These are phyloP conservation scores for Dichotomocladium elegans DNA, from an alignment of 371 early-diverging fungal species.

Conservation along the genomic window DNA sequence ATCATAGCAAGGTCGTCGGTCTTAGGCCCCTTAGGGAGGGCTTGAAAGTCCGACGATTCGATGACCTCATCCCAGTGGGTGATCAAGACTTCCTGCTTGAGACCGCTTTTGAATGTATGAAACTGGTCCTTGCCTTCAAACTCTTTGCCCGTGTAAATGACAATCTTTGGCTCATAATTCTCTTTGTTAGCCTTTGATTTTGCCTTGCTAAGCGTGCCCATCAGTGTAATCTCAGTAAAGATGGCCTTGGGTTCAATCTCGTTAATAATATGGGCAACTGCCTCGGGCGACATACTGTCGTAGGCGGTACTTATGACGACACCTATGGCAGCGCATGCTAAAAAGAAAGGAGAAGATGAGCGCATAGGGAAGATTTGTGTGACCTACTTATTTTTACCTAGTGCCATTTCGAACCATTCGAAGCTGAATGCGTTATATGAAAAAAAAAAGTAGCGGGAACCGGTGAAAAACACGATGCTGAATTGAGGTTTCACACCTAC, in stretches of 20 bases:
- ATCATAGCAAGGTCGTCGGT: constrained; percentile 77
- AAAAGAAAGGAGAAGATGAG: neutral
- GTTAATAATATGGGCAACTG: constrained; percentile 64
- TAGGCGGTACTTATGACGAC: constrained; percentile 83
- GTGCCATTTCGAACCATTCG: constrained; percentile 51
- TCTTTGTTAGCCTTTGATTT: constrained; percentile 12
- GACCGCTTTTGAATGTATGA: constrained; percentile 13
- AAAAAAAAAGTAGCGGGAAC: neutral
- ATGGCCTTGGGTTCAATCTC: constrained; percentile 70
- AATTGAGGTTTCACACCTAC: no score
- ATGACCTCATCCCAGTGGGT: constrained; percentile 32
- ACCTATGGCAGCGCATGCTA: constrained; percentile 66
- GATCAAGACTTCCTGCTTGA: constrained; percentile 12
- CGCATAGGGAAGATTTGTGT: neutral
- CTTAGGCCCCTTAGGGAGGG: no score
- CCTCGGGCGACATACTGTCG: constrained; percentile 85
- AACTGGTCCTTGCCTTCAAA: constrained; percentile 29
- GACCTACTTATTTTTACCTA: constrained; percentile 32
- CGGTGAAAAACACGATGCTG: neutral
- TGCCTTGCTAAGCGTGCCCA: constrained; percentile 29
- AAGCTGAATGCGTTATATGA: constrained; percentile 18
- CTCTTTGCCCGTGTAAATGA: constrained; percentile 34
- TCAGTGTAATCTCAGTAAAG: constrained; percentile 61
- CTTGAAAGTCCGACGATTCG: constrained; percentile 3
- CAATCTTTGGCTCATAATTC: constrained; percentile 20